These are phyloP conservation scores for Cydonia oblonga DNA, from an alignment of 331 rosid genomes.

Conservation along the genomic window DNA sequence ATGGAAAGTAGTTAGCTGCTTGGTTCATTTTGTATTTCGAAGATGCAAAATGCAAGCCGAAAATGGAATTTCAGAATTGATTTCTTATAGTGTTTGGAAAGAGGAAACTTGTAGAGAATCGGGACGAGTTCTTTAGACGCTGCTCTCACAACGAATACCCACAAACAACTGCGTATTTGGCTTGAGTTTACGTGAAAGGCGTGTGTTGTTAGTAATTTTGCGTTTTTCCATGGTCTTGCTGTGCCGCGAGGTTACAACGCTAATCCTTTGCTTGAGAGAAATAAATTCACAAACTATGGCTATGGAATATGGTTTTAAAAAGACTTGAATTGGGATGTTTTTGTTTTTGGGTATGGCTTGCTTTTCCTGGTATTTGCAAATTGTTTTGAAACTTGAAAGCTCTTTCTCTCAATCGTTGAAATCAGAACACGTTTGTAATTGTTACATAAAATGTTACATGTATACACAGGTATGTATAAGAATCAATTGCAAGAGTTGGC, in stretches of 20 bases:
- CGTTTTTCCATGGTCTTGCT: neutral
- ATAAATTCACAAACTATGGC: too few species aligned
- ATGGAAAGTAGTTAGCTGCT: neutral
- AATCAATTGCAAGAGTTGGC: conserved; percentile 80
- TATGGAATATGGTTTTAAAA: neutral
- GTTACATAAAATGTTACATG: neutral
- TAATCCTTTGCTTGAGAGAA: neutral
- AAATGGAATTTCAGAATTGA: neutral
- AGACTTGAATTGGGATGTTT: neutral
- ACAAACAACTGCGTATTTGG: neutral
- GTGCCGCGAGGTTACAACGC: neutral
- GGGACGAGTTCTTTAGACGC: neutral
- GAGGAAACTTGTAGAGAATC: neutral
- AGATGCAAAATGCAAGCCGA: neutral
- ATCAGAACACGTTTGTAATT: neutral
- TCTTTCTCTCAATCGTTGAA: neutral
- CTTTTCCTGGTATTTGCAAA: neutral
- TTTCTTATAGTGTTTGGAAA: neutral
- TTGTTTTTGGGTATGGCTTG: neutral
- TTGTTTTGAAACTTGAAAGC: neutral
- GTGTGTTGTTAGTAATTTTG: neutral
- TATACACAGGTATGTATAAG: conserved; percentile 53
- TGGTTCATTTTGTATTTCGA: neutral
- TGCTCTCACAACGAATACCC: neutral
- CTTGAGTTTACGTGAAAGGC: neutral